Conservation (phyloP, 2,329 filamentous ascomycete genomes). For the Microthyrium microscopicum region DNA sequence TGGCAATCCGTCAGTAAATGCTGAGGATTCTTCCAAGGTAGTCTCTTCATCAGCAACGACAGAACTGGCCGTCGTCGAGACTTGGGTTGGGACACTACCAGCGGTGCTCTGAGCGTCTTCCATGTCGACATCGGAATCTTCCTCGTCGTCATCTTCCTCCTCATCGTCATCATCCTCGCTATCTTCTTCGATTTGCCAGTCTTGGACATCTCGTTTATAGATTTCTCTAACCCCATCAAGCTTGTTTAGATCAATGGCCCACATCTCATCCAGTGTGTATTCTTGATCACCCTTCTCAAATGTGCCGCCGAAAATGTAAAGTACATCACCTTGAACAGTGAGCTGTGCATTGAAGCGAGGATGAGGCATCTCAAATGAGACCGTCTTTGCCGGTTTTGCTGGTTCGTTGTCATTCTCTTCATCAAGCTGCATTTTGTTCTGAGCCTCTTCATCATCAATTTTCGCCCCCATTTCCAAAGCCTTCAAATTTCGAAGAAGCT, state of each 20-base stretch:
- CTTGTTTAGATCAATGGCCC: conserved; percentile 84
- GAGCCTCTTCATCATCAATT: conserved; percentile 29
- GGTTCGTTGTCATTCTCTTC: conserved; percentile 39
- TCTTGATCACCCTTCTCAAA: conserved; percentile 91
- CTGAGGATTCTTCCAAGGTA: conserved; percentile 34
- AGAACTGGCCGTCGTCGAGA: conserved; percentile 12
- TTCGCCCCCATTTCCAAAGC: conserved; percentile 62
- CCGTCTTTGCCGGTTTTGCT: conserved; percentile 34
- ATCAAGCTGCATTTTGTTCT: conserved; percentile 23
- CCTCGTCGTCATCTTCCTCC: conserved; percentile 24
- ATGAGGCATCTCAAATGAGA: conserved; percentile 71
- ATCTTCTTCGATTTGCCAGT: conserved; percentile 50
- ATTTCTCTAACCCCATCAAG: conserved; percentile 87
- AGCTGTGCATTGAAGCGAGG: conserved; percentile 81
- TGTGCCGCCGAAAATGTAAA: conserved; percentile 91
- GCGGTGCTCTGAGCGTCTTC: conserved; percentile 24
- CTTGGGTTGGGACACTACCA: conserved; percentile 36
- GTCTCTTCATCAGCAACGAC: conserved; percentile 24
- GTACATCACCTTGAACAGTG: conserved; percentile 75
- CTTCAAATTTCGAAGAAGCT: conserved; percentile 71
- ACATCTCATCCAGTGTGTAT: conserved; percentile 90
- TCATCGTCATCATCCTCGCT: conserved; percentile 32
- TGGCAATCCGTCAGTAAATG: conserved; percentile 56
- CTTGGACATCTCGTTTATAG: conserved; percentile 68
- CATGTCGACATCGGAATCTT: conserved; percentile 42